Percentiles rank a stretch among this genome's conserved stretches.
Conservation (phyloP, 345 rosid genomes). For the Lenwebbia sp. region DNA sequence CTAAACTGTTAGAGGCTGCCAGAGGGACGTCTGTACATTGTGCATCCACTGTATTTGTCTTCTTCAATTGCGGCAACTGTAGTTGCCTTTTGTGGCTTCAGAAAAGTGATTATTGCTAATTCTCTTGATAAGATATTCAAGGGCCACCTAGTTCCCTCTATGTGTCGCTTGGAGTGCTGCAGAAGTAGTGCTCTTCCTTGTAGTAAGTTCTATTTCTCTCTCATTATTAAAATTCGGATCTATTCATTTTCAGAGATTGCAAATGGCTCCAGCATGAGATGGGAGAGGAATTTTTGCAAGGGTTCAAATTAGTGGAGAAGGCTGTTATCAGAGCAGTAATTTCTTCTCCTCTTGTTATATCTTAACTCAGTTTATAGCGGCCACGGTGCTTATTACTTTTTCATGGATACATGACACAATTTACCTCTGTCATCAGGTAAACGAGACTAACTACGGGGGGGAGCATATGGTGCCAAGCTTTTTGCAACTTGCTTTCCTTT, state of each 20-base stretch:
- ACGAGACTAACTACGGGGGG: slow-evolving; percentile 64
- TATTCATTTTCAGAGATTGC: slow-evolving; percentile 41
- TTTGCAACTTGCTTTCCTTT: slow-evolving; percentile 54
- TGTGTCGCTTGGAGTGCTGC: background rate
- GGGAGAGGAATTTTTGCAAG: slow-evolving; percentile 40
- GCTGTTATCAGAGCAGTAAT: slow-evolving; percentile 66
- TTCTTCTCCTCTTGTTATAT: slow-evolving; percentile 1
- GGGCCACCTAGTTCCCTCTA: background rate
- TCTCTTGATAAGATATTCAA: background rate
- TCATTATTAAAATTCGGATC: background rate
- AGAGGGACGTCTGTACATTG: background rate
- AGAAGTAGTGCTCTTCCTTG: background rate
- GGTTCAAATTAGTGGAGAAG: slow-evolving; percentile 44
- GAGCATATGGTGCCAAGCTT: slow-evolving; percentile 75
- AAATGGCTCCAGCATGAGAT: slow-evolving; percentile 54
- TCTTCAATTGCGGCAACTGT: background rate
- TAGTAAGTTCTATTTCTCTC: background rate
- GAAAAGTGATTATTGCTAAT: background rate
- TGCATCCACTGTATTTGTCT: background rate
- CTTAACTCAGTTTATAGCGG: background rate
- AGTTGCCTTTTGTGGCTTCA: background rate
- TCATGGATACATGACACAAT: background rate
- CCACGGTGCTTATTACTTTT: background rate
- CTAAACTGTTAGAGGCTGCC: background rate
- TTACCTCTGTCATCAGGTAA: slow-evolving; percentile 28